These are phyloP conservation scores for Tolypocladium paradoxum DNA, from an alignment of 2,329 filamentous ascomycete species.

Conservation along the genomic window DNA sequence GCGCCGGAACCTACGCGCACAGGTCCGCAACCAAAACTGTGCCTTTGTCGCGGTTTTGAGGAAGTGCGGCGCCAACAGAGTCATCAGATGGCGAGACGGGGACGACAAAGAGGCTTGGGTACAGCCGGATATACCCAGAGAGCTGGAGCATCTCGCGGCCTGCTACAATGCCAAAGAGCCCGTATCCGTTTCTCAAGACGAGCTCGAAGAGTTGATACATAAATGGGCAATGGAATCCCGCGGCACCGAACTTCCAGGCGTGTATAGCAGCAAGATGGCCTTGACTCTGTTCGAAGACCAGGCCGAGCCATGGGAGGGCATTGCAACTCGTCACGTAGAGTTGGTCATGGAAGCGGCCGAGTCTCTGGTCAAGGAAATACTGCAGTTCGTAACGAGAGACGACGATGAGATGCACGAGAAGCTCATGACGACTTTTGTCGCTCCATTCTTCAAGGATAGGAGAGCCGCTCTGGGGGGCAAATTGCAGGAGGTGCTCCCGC, in stretches of 20 bases:
- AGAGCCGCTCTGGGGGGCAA: not conserved
- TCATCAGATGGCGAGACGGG: not conserved
- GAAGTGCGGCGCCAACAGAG: not conserved
- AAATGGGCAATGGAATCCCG: constrained; percentile 9
- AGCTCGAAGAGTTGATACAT: constrained; percentile 8
- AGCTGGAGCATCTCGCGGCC: not conserved
- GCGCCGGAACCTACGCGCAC: not conserved
- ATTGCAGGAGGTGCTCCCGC: not conserved
- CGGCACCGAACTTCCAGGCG: constrained; percentile 45
- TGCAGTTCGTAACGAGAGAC: not conserved
- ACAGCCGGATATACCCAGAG: not conserved
- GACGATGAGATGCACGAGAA: not conserved
- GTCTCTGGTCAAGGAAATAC: constrained; percentile 3
- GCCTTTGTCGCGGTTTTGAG: not conserved
- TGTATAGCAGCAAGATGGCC: constrained; percentile 48
- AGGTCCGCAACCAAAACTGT: not conserved
- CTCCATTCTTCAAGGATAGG: not conserved
- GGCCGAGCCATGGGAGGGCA: constrained; percentile 38
- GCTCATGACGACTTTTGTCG: not conserved
- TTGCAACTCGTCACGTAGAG: constrained; percentile 19
- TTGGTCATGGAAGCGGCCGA: not conserved
- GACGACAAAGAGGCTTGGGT: not conserved
- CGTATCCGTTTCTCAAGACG: not conserved
- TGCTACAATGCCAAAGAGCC: not conserved
- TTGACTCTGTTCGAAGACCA: constrained; percentile 50